Percentiles rank a stretch among this genome's conserved stretches.
phyloP scores from a whole-genome alignment of 495 filamentous ascomycete genomes.

The Platismatia glauca region DNA sequence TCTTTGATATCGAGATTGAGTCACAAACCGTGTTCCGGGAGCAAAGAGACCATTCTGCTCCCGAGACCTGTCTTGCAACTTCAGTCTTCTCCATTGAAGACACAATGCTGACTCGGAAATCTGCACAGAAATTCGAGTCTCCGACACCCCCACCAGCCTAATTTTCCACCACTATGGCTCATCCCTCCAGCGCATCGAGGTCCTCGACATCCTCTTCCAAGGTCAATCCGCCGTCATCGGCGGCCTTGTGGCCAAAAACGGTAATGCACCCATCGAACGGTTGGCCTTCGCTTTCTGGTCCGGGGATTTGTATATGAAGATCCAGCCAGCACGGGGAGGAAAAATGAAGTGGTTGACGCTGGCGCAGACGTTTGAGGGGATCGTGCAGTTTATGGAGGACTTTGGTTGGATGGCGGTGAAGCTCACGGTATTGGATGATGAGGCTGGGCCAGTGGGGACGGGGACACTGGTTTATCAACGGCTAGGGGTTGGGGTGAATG shows the following conservation, averaged over 20 bases:
- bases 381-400: neutral
- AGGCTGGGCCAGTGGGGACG: neutral
- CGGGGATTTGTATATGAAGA: neutral
- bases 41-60: neutral
- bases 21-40: neutral
- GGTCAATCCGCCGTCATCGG: conserved; percentile 3
- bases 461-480: neutral
- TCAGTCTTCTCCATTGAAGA: neutral
- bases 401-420: neutral
- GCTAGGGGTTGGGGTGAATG: neutral
- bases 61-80: neutral
- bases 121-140: neutral
- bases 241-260: conserved; percentile 2
- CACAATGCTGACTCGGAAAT: neutral
- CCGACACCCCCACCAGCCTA: neutral
- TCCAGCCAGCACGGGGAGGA: neutral
- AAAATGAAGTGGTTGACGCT: conserved; percentile 9
- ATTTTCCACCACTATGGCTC: conserved; percentile 1
- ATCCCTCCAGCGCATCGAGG: neutral
- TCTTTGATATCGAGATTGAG: neutral
- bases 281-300: conserved; percentile 1
- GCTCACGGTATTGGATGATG: neutral
- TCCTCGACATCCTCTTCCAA: conserved; percentile 2
- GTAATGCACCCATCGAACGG: conserved; percentile 4
- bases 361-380: conserved; percentile 4